phyloP scores from a whole-genome alignment of 2,329 filamentous ascomycete species.

The Aspergillus sp. region DNA sequence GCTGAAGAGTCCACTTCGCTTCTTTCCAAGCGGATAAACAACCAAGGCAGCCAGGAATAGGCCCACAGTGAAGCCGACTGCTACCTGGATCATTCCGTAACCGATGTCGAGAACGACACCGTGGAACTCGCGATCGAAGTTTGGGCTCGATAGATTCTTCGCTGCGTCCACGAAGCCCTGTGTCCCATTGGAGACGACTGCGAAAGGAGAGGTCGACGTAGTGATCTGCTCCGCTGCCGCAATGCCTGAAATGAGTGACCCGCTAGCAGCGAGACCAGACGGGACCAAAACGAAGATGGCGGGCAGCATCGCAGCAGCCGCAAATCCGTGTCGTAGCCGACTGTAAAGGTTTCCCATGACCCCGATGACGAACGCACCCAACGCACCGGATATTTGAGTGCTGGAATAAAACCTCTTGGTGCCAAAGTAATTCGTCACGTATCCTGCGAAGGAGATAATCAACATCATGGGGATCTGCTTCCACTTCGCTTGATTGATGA shows the following conservation, averaged over 20 bases:
- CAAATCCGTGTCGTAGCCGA: constrained; percentile 71
- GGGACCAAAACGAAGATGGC: constrained; percentile 78
- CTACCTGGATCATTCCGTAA: constrained; percentile 53
- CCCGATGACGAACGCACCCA: constrained; percentile 78
- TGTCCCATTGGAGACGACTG: constrained; percentile 49
- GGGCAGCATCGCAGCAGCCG: constrained; percentile 82
- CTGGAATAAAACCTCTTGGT: constrained; percentile 68
- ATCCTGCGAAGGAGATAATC: constrained; percentile 72
- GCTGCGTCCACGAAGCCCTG: constrained; percentile 34
- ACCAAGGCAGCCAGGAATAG: constrained; percentile 51
- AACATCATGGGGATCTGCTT: constrained; percentile 79
- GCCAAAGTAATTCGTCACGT: constrained; percentile 76
- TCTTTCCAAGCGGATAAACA: constrained; percentile 52
- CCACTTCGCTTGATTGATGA: constrained; percentile 83
- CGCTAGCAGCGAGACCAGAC: constrained; percentile 61
- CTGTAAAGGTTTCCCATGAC: constrained; percentile 80
- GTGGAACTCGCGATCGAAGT: constrained; percentile 20
- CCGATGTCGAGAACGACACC: constrained; percentile 48
- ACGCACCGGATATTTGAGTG: constrained; percentile 73
- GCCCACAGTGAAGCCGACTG: constrained; percentile 53
- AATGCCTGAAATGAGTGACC: constrained; percentile 60
- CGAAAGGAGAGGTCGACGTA: constrained; percentile 31
- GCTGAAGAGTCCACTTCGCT: constrained; percentile 52
- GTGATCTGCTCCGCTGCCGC: constrained; percentile 58
- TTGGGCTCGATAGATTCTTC: constrained; percentile 24